phyloP scores from a whole-genome alignment of 2,329 filamentous ascomycete genomes.

The Blumeriella jaapii region DNA sequence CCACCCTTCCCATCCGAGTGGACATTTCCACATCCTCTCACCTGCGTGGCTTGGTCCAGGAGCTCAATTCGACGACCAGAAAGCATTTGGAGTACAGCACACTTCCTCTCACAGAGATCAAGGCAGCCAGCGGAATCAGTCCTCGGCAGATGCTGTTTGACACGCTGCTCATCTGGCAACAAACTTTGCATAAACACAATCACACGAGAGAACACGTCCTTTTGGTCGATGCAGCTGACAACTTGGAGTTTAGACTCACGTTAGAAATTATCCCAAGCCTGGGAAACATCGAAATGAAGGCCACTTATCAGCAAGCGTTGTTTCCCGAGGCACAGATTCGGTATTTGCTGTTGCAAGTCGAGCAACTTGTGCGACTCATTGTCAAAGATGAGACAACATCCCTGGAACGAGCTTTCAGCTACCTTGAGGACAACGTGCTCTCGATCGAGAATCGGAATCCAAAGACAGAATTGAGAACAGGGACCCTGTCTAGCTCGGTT shows the following conservation, averaged over 20 bases:
- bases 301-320: conserved; percentile 40
- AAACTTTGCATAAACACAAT: conserved; percentile 42
- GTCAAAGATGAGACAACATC: conserved; percentile 8
- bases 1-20: conserved; percentile 61
- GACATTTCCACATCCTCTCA: conserved; percentile 40
- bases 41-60: conserved; percentile 48
- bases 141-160: conserved; percentile 57
- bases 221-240: conserved; percentile 53
- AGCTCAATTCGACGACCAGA: conserved; percentile 54
- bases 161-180: conserved; percentile 73
- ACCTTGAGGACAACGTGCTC: conserved; percentile 11
- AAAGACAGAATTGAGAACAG: conserved; percentile 4
- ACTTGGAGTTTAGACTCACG: conserved; percentile 63
- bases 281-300: conserved; percentile 36
- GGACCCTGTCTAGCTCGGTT: conserved; percentile 22
- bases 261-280: conserved; percentile 60
- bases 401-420: conserved; percentile 9
- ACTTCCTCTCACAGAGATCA: conserved; percentile 59
- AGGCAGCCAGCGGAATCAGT: conserved; percentile 42
- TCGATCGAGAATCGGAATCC: conserved; percentile 23
- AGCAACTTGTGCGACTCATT: conserved; percentile 37
- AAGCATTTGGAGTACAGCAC: conserved; percentile 51
- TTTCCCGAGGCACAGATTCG: conserved; percentile 45
- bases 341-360: conserved; percentile 49
- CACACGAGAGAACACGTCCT: conserved; percentile 32